Base-by-base conservation (phyloP, 257 asterid genomes). In the Avicennia marina region DNA sequence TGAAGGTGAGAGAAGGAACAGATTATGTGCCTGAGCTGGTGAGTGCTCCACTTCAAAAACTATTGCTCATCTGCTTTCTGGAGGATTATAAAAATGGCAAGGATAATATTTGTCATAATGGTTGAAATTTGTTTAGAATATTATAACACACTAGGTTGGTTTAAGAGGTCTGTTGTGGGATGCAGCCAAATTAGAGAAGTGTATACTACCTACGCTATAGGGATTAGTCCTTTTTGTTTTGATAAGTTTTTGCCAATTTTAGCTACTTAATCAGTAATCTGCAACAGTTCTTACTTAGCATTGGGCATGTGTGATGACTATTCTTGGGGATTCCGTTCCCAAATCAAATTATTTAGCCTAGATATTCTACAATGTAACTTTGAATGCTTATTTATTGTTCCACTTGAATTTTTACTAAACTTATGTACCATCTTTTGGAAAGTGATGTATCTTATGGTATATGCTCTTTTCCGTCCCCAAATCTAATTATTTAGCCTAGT, bases 21-120 rank as follows among this genome's bases (percentile, higher is more conserved):
- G 95, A 82, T 59, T 87, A 75, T 62, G 89, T 71, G 58, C 95
- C 95, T 7, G 96, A 85, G 77, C 75, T 87, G 93, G 96, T 87
- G 72, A 79, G 96, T 82, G 47, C 60, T 2, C 48, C n/a, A n/a
- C n/a, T 33, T 33, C 41, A 39, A 13, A 25, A 31, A 26, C 2
- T 48, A 21, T 29, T 40, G 29, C 38, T 36, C 24, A 26, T 32
- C 22, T 51, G 42, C 39, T 17, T 26, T 36, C 21, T 58, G 48
- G 40, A 41, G 38, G 10, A 24, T 53, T 22, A 46, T 39, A 25
- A 51, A 24, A 18, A 34, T 45, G 21, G 50, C 29, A 3, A 26
- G 46, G 32, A 17, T 34, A 25, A 32, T 39, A 20, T 27, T 13
- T n/a, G 10, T 31, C 13, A 22, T 63, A 29, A 53, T 40, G 17